These are phyloP conservation scores for Solanum neorickii DNA, from an alignment of 257 asterid genomes.

Conservation along the genomic window DNA sequence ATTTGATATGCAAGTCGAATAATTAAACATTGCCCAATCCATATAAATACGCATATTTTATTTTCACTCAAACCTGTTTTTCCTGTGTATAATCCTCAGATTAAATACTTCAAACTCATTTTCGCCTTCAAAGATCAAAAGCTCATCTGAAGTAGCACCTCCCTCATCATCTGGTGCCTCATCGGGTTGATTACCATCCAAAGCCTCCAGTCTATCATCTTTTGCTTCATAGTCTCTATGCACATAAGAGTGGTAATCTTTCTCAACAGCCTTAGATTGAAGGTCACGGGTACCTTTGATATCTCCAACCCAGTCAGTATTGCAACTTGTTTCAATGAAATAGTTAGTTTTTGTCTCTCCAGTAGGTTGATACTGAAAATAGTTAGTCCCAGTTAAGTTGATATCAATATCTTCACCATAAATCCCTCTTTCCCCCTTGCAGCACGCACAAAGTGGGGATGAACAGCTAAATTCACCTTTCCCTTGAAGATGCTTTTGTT, in stretches of 20 bases:
- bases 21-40: background rate
- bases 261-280: conserved; percentile 1
- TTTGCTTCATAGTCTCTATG: conserved; percentile 2
- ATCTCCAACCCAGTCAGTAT: conserved; percentile 16
- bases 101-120: conserved; percentile 63
- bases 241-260: conserved; percentile 8
- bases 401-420: conserved; percentile 6
- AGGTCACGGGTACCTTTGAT: conserved; percentile 14
- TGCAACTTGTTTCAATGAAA: conserved; percentile 8
- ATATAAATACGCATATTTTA: background rate
- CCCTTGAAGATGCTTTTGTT: conserved; percentile 20
- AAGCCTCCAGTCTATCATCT: conserved; percentile 10
- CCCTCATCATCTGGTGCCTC: conserved; percentile 34
- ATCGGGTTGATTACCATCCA: conserved; percentile 24
- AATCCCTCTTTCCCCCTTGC: conserved; percentile 13
- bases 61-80: conserved; percentile 51
- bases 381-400: conserved; percentile 9
- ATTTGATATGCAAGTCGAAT: background rate
- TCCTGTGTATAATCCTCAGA: conserved; percentile 67
- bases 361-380: background rate
- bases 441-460: conserved; percentile 40
- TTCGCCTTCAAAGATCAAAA: conserved; percentile 37
- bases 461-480: conserved; percentile 22
- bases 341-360: conserved; percentile 3
- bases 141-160: conserved; percentile 33